These are phyloP conservation scores for Acorus gramineus DNA, from an alignment of 106 monocot genomes.

Conservation along the genomic window DNA sequence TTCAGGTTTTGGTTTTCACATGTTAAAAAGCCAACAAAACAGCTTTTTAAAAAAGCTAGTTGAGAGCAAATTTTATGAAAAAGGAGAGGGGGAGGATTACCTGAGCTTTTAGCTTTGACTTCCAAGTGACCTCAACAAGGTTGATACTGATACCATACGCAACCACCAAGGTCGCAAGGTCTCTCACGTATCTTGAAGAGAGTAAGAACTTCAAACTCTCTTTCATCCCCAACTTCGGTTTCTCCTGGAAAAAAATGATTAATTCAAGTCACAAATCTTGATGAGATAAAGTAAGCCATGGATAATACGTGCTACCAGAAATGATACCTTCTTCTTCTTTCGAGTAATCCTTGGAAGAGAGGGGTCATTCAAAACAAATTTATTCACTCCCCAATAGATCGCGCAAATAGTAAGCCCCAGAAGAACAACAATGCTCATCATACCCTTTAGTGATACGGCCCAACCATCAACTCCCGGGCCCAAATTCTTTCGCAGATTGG, in stretches of 20 bases:
- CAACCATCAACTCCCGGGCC: slow-evolving; percentile 95
- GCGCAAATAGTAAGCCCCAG: slow-evolving; percentile 55
- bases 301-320: background rate
- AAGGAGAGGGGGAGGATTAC: slow-evolving; percentile 19
- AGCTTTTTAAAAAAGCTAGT: background rate
- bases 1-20: background rate
- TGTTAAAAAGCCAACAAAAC: background rate
- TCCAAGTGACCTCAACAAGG: slow-evolving; percentile 99
- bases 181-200: slow-evolving; percentile 86
- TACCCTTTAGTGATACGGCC: slow-evolving; percentile 87
- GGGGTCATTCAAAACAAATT: slow-evolving; percentile 76
- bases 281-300: background rate
- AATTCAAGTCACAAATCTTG: background rate
- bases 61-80: too few species aligned
- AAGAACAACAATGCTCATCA: slow-evolving; percentile 95
- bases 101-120: slow-evolving; percentile 98
- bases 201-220: slow-evolving; percentile 88
- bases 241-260: slow-evolving; percentile 48
- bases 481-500: slow-evolving; percentile 80
- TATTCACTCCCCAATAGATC: slow-evolving; percentile 89
- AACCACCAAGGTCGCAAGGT: slow-evolving; percentile 92
- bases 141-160: slow-evolving; percentile 99
- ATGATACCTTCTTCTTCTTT: slow-evolving; percentile 61
- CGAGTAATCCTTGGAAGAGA: slow-evolving; percentile 58
- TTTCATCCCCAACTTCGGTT: slow-evolving; percentile 80